These are phyloP conservation scores for Mycena epipterygia DNA, from an alignment of 768 basidiomycete genomes.

Conservation along the genomic window DNA sequence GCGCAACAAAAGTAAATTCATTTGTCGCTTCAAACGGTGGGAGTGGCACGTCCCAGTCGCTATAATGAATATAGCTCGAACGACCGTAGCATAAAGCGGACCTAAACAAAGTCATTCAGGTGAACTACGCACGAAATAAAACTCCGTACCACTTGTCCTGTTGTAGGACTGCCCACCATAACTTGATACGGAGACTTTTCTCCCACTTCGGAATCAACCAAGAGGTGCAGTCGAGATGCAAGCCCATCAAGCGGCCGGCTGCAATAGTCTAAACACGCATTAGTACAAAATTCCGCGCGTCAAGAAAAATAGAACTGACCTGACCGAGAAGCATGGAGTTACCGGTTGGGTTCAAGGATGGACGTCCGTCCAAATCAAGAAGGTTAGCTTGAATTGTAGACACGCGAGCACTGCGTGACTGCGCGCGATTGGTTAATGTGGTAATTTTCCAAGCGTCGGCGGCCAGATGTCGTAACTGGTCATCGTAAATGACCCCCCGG, in stretches of 20 bases:
- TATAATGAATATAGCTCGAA: conserved; percentile 34
- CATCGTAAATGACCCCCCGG: conserved; percentile 37
- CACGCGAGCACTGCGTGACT: conserved; percentile 34
- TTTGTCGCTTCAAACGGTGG: conserved; percentile 31
- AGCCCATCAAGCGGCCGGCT: conserved; percentile 36
- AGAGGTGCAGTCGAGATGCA: conserved; percentile 31
- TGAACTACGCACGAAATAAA: background rate
- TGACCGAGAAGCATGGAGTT: conserved; percentile 37
- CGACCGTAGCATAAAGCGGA: conserved; percentile 35
- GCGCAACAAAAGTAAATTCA: conserved; percentile 29
- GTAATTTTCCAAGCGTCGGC: conserved; percentile 36
- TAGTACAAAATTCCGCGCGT: background rate
- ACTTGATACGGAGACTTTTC: conserved; percentile 32
- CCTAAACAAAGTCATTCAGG: conserved; percentile 5
- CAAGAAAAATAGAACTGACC: conserved; percentile 8
- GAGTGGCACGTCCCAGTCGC: conserved; percentile 36
- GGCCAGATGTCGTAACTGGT: conserved; percentile 32
- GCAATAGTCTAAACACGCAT: conserved; percentile 31
- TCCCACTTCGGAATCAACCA: conserved; percentile 38
- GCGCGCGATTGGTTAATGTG: conserved; percentile 35
- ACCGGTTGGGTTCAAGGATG: conserved; percentile 37
- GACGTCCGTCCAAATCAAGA: conserved; percentile 36
- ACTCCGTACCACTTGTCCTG: conserved; percentile 35
- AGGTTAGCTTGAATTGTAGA: conserved; percentile 38
- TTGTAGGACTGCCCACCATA: conserved; percentile 37